These are phyloP conservation scores for Cladosporium cucumerinum DNA, from an alignment of 2,329 filamentous ascomycete genomes.

Conservation along the genomic window DNA sequence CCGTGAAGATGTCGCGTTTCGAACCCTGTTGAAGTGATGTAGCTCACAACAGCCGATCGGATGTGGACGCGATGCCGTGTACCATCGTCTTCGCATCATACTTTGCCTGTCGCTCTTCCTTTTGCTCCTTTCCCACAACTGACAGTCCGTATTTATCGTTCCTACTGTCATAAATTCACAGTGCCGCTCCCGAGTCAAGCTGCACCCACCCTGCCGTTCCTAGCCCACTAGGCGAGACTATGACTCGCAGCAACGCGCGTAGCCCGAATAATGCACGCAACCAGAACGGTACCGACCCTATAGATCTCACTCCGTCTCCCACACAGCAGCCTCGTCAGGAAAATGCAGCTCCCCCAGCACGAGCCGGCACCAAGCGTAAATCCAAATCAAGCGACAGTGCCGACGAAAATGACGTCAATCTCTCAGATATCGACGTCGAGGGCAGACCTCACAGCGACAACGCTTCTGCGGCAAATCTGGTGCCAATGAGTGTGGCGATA, in stretches of 20 bases:
- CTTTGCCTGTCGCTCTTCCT: background rate
- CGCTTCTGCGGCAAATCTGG: slow-evolving; percentile 53
- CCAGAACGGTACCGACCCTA: background rate
- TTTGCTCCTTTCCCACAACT: background rate
- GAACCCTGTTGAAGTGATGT: background rate
- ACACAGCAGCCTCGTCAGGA: background rate
- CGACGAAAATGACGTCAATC: slow-evolving; percentile 6
- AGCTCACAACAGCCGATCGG: background rate
- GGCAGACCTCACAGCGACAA: slow-evolving; percentile 43
- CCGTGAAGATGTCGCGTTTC: slow-evolving; percentile 3
- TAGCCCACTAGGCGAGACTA: background rate
- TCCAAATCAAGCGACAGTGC: background rate
- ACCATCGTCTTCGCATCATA: background rate
- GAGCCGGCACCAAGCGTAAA: slow-evolving; percentile 22
- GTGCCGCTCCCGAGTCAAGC: slow-evolving; percentile 1
- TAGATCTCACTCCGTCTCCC: background rate
- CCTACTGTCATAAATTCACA: background rate
- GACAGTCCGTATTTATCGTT: background rate
- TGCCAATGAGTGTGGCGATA: slow-evolving; percentile 47
- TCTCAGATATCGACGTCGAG: slow-evolving; percentile 20
- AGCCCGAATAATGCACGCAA: background rate
- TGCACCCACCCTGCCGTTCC: background rate
- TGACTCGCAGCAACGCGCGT: background rate
- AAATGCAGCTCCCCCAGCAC: background rate
- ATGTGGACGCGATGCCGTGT: background rate